A percentile compares a stretch with the other conserved stretches of the same genome.
Conservation (phyloP, 202 grass and related monocot genomes). For the Hordeum pubiflorum region DNA sequence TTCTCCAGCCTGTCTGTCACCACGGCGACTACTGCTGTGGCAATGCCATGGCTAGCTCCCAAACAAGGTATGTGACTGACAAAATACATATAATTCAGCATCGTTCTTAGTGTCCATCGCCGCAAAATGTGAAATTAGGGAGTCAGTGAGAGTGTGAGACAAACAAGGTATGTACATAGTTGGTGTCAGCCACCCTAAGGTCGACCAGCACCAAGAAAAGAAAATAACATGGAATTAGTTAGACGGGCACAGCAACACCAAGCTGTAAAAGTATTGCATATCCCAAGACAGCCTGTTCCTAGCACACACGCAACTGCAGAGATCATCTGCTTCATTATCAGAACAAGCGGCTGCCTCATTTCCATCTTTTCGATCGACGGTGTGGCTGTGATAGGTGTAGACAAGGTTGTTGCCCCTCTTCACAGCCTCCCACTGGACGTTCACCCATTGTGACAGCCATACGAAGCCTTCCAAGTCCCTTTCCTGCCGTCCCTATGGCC, state of each 20-base stretch:
- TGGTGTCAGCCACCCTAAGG: background rate
- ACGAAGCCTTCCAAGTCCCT: background rate
- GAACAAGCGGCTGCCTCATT: background rate
- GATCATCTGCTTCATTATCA: background rate
- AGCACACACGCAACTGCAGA: background rate
- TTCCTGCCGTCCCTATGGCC: background rate
- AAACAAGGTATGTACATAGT: background rate
- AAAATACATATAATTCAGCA: background rate
- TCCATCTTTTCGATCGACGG: background rate
- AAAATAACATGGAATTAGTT: background rate
- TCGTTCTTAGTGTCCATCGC: background rate
- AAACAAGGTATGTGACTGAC: background rate
- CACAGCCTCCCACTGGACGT: background rate
- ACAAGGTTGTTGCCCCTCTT: background rate
- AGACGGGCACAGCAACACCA: background rate
- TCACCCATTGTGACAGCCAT: background rate
- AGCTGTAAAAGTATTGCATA: background rate
- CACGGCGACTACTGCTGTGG: background rate
- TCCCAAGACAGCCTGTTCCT: background rate
- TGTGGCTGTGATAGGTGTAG: background rate
- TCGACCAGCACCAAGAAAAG: background rate
- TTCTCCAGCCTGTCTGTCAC: background rate
- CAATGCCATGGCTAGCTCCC: background rate
- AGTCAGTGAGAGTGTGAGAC: background rate
- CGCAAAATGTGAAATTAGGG: background rate